Percentiles rank a stretch among this genome's conserved stretches.
These are phyloP conservation scores for Stemphylium lycopersici DNA, from an alignment of 2,329 filamentous ascomycete genomes.

Conservation along the genomic window DNA sequence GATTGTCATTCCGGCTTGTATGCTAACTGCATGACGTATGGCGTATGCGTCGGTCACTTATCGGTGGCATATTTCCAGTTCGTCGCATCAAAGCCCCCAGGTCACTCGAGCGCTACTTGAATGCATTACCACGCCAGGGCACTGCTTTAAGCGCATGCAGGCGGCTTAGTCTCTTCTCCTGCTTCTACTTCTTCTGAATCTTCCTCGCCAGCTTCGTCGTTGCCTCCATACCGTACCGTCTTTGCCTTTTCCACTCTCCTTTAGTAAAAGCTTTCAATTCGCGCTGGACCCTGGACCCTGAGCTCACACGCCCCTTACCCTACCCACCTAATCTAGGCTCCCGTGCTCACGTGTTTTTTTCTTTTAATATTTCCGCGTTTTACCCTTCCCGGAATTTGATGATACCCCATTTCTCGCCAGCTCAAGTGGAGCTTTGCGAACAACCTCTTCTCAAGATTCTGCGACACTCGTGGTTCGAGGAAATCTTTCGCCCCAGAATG, in stretches of 20 bases:
- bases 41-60: conserved; percentile 17
- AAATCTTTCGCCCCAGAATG: conserved; percentile 44
- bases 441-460: conserved; percentile 41
- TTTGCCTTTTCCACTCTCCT: background rate
- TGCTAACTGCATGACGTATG: conserved; percentile 23
- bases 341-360: conserved; percentile 19
- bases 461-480: conserved; percentile 43
- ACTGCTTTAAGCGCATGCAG: background rate
- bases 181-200: background rate
- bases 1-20: conserved; percentile 6
- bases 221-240: no score
- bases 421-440: conserved; percentile 19
- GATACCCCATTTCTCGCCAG: conserved; percentile 25
- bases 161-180: background rate
- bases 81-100: conserved; percentile 16
- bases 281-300: background rate
- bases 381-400: conserved; percentile 22
- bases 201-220: background rate
- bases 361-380: conserved; percentile 11
- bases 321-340: conserved; percentile 1
- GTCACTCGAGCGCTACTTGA: conserved; percentile 17
- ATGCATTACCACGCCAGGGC: conserved; percentile 13
- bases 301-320: background rate
- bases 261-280: background rate
- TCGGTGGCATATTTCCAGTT: conserved; percentile 22